phyloP scores from a whole-genome alignment of 306 rosid species.

The Vigna nakashimae region DNA sequence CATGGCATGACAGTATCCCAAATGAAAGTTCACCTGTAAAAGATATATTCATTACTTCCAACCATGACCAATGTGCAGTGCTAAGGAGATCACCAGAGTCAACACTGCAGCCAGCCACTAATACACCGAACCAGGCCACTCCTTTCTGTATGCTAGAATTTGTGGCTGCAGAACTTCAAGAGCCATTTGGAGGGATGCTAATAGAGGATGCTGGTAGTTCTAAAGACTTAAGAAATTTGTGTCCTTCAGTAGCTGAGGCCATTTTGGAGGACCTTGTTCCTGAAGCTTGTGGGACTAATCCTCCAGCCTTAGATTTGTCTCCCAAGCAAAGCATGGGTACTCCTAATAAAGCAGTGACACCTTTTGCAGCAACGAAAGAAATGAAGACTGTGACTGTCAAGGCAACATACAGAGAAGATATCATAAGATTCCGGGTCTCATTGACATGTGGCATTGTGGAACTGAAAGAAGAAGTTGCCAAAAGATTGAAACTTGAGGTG shows the following conservation, averaged over 20 bases:
- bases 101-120: slow-evolving; percentile 46
- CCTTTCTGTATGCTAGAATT: slow-evolving; percentile 47
- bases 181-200: slow-evolving; percentile 78
- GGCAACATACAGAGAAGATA: slow-evolving; percentile 84
- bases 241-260: slow-evolving; percentile 71
- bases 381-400: slow-evolving; percentile 70
- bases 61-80: slow-evolving; percentile 50
- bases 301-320: slow-evolving; percentile 50
- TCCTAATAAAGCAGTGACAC: slow-evolving; percentile 41
- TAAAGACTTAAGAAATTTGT: slow-evolving; percentile 77
- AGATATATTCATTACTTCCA: slow-evolving; percentile 50
- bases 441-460: slow-evolving; percentile 60
- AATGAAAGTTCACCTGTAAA: slow-evolving; percentile 53
- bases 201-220: slow-evolving; percentile 89
- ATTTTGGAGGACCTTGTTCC: slow-evolving; percentile 68
- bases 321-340: slow-evolving; percentile 57
- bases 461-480: slow-evolving; percentile 79
- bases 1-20: slow-evolving; percentile 80
- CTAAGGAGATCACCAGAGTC: slow-evolving; percentile 62
- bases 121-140: slow-evolving; percentile 34
- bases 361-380: slow-evolving; percentile 53
- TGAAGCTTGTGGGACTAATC: slow-evolving; percentile 62
- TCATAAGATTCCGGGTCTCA: slow-evolving; percentile 73
- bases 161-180: slow-evolving; percentile 58
- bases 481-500: slow-evolving; percentile 75